Conservation (phyloP, 2,329 filamentous ascomycete species). For the Sporothrix variecibatus region DNA sequence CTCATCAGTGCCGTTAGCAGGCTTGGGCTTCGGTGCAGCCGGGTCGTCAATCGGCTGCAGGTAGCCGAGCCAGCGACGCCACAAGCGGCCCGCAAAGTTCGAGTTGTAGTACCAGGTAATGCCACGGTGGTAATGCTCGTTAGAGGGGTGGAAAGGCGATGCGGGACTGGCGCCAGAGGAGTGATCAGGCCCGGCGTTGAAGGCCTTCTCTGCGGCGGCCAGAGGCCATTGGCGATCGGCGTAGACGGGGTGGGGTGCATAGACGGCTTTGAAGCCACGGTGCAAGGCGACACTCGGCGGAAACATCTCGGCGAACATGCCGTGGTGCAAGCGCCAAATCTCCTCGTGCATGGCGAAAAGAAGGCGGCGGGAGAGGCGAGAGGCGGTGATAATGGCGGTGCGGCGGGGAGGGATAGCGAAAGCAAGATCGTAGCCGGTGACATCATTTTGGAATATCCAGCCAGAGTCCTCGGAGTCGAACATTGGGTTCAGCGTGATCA, state of each 20-base stretch:
- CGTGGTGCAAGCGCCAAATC: slow-evolving; percentile 65
- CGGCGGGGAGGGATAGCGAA: slow-evolving; percentile 64
- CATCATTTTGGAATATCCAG: slow-evolving; percentile 71
- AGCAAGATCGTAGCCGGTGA: slow-evolving; percentile 64
- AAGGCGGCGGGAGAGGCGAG: slow-evolving; percentile 66
- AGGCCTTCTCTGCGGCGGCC: slow-evolving; percentile 69
- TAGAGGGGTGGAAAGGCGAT: slow-evolving; percentile 65
- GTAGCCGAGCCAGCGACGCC: slow-evolving; percentile 73
- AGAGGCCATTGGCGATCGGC: slow-evolving; percentile 74
- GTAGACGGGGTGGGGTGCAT: slow-evolving; percentile 79
- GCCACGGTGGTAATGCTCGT: slow-evolving; percentile 82
- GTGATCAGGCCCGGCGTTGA: slow-evolving; percentile 74
- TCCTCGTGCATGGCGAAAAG: slow-evolving; percentile 75
- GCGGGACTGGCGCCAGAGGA: slow-evolving; percentile 58
- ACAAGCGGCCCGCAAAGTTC: slow-evolving; percentile 74
- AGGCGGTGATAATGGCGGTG: slow-evolving; percentile 71
- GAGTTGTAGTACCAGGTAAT: slow-evolving; percentile 85
- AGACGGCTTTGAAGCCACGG: slow-evolving; percentile 76
- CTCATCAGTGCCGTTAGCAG: slow-evolving; percentile 48
- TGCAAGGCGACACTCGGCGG: slow-evolving; percentile 70
- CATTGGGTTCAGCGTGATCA: slow-evolving; percentile 76
- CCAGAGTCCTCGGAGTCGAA: slow-evolving; percentile 71
- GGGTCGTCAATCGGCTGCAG: slow-evolving; percentile 43
- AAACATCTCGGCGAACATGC: slow-evolving; percentile 81
- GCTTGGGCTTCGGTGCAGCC: slow-evolving; percentile 12